These are phyloP conservation scores for Neonothopanus nambi DNA, from an alignment of 1,284 basidiomycete species.

Conservation along the genomic window DNA sequence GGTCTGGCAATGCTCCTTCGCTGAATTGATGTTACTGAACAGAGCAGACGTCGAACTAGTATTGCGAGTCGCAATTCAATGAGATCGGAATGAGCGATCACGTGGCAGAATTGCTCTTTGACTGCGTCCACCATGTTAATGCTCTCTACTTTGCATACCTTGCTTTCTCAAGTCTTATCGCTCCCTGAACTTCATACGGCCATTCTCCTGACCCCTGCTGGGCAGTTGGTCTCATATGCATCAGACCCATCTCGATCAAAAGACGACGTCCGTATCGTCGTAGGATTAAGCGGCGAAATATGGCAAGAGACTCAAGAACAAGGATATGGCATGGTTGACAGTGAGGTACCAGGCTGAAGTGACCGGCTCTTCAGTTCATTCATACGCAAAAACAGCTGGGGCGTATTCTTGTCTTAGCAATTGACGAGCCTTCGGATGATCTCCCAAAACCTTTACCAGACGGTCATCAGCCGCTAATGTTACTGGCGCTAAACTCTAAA, in stretches of 20 bases:
- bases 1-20: too few species aligned
- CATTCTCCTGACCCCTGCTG: constrained; percentile 59
- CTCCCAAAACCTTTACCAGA: constrained; percentile 23
- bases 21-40: too few species aligned
- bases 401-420: constrained; percentile 63
- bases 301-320: constrained; percentile 72
- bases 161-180: constrained; percentile 57
- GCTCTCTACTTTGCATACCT: constrained; percentile 57
- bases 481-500: constrained; percentile 67
- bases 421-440: constrained; percentile 40
- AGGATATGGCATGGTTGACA: constrained; percentile 67
- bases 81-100: background rate
- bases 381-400: constrained; percentile 51
- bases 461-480: constrained; percentile 53
- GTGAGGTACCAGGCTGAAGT: constrained; percentile 51
- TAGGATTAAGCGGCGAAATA: constrained; percentile 68
- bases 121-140: constrained; percentile 47
- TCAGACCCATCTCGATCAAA: constrained; percentile 53
- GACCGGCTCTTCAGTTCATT: background rate
- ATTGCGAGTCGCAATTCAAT: too few species aligned
- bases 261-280: constrained; percentile 70
- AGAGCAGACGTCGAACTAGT: too few species aligned
- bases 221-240: constrained; percentile 61
- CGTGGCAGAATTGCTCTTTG: background rate
- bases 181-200: constrained; percentile 59